Evolutionary conservation across 139 green algal species (phyloP).

Genomic region (Zygnema circumcarinatum): DNA sequence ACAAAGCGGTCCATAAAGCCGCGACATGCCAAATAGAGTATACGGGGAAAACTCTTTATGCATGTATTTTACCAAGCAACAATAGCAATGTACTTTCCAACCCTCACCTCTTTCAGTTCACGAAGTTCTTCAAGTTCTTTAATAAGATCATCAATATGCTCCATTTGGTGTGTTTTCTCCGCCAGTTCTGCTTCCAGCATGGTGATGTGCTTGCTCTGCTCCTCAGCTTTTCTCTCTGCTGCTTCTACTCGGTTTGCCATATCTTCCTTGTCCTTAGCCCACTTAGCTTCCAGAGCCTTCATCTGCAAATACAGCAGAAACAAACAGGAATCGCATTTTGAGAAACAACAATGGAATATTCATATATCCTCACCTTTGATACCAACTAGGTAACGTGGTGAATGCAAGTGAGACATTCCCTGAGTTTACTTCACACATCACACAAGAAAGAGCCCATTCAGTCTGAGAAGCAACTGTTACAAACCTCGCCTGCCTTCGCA

Average conservation of each 20-base stretch:
- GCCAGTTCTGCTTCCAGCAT: conserved; percentile 59
- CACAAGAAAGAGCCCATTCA: too few relatives aligned
- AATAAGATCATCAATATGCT: conserved; percentile 60
- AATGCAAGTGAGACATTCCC: too few relatives aligned
- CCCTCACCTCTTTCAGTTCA: conserved; percentile 78
- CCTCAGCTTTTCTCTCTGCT: conserved; percentile 28
- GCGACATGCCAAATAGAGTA: too few relatives aligned
- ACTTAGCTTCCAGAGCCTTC: conserved; percentile 51
- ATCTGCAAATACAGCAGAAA: conserved; percentile 10
- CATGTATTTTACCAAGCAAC: too few relatives aligned
- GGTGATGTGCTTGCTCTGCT: neutral
- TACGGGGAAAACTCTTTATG: too few relatives aligned
- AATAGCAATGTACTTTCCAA: too few relatives aligned
- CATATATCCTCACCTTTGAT: too few relatives aligned
- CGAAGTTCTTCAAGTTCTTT: conserved; percentile 91
- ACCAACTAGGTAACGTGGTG: too few relatives aligned
- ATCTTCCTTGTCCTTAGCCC: conserved; percentile 43
- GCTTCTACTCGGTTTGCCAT: conserved; percentile 12
- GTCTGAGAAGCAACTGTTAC: neutral
- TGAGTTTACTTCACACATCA: too few relatives aligned
- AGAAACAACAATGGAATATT: too few relatives aligned
- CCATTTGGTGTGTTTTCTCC: conserved; percentile 48
- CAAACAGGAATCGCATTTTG: neutral
- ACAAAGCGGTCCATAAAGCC: too few relatives aligned
- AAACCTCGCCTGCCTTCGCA: conserved; percentile 70